Conservation (phyloP, 2,329 filamentous ascomycete species). For the Hypoxylon sp. region DNA sequence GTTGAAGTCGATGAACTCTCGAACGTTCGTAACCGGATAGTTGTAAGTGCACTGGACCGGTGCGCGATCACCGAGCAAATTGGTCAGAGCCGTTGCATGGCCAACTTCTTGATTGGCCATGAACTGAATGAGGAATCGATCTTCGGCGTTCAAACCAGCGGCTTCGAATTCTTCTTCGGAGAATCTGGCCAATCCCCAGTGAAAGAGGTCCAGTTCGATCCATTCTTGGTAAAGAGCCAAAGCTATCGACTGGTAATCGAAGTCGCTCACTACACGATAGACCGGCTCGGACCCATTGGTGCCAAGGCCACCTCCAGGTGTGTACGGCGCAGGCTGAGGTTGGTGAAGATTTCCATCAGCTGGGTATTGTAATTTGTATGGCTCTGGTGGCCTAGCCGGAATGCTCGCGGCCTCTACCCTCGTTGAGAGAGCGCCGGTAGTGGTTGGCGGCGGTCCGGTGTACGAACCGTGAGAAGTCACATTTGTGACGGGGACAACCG, state of each 20-base stretch:
- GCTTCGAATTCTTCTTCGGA: slow-evolving; percentile 76
- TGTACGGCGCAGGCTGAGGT: slow-evolving; percentile 78
- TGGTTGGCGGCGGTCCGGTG: slow-evolving; percentile 72
- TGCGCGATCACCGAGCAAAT: slow-evolving; percentile 79
- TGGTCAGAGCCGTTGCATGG: slow-evolving; percentile 81
- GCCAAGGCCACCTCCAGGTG: slow-evolving; percentile 78
- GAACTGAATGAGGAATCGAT: slow-evolving; percentile 78
- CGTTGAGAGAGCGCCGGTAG: slow-evolving; percentile 76
- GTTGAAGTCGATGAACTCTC: slow-evolving; percentile 85
- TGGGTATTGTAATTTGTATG: slow-evolving; percentile 77
- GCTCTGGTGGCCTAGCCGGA: slow-evolving; percentile 67
- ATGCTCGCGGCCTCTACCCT: slow-evolving; percentile 70
- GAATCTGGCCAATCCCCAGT: slow-evolving; percentile 79
- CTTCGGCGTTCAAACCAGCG: slow-evolving; percentile 76
- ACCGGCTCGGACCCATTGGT: slow-evolving; percentile 83
- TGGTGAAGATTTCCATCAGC: slow-evolving; percentile 76
- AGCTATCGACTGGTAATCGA: slow-evolving; percentile 83
- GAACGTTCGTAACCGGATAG: slow-evolving; percentile 81
- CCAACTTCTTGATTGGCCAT: slow-evolving; percentile 84
- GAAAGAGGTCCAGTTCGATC: slow-evolving; percentile 87
- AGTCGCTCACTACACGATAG: slow-evolving; percentile 83
- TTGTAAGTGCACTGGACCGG: slow-evolving; percentile 84
- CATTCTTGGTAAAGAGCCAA: slow-evolving; percentile 85
- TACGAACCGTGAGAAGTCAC: slow-evolving; percentile 78
- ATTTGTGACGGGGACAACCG: slow-evolving; percentile 61